Base-by-base conservation (phyloP, 1,284 basidiomycete genomes). In the Testicularia cyperi region DNA sequence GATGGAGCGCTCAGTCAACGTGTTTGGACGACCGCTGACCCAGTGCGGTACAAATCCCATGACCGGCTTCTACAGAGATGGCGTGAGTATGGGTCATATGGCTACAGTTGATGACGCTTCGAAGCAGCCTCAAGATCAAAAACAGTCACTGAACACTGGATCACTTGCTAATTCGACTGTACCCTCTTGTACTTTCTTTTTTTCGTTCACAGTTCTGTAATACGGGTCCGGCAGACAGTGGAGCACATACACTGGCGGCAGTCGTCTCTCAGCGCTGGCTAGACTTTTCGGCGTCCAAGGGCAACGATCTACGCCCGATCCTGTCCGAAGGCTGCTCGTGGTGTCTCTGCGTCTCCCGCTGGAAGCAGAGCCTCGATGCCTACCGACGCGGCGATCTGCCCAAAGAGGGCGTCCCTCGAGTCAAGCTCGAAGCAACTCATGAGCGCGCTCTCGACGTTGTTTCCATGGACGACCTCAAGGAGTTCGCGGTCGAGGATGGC, bases 321-420 rank as follows among this genome's bases (percentile, higher is more conserved):
- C 48, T 70, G 6, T 58, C 39, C 10, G 47, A 57, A 32, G 65
- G 64, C 18, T 68, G 65, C 33, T 56, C 49, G 2, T 70, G 67
- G 67, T 70, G 67, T 24, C 55, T 69, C 6, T 69, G 67, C 44
- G 67, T 66, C 0, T 46, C 47, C 9, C 42, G 67, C 10, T 69
- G 67, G 67, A 69, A 88, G 55, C 86, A 87, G 20, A 88, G 91
- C 1, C 77, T 97, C 20, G 83, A 79, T 5, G 88, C 89, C 1
- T 90, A 92, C 75, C 80, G 79, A 14, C 80, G 81, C 7, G 92
- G 92, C 6, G 89, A 95, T 75, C 91, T 96, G 20, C 44, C 53
- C n/a, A 48, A 42, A 24, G 63, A 65, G 5, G 56, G 41, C 19
- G 65, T 68, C 5, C 65, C 65, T 9, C 65, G 48, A 30, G 48